Evolutionary conservation across 441 rosid genomes (phyloP), one percentile per base, ranked within the genome.

Genomic region (Bruguiera hainesii): DNA sequence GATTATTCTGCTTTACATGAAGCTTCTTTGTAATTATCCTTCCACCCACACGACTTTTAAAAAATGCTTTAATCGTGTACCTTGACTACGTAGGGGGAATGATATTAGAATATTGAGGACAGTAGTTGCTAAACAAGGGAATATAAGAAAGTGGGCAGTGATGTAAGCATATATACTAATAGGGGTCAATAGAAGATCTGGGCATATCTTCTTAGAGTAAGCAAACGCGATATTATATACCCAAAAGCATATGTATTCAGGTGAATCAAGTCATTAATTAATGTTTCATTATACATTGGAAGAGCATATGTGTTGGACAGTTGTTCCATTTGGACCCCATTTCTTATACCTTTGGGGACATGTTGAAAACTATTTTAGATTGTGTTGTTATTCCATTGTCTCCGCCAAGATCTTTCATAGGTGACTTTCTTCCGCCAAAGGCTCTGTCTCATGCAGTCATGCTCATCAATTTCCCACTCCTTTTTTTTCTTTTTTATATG

Each of bases 131-230:
- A 82, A 78, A 83, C 77, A 63, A 82, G 73, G 86, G 95, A 89
- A 89, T 87, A 80, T 64, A 77, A 80, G 71, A 79, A 79, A 85
- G 91, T 85, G 91, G 89, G 67, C 4, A 73, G 76, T 85, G 90
- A 87, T 63, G 89, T 82, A 74, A 85, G 91, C 91, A 83, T 79
- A 81, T 82, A 81, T 81, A 81, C 82, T 81, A 80, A 77, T 80
- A 63, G 75, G 73, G 77, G 87, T 82, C 75, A 65, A 75, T 20
- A 66, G 18, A 55, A 85, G 95, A 89, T 89, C 89, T 85, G 75
- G 75, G 82, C 95, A 87, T 81, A 89, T 89, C 91, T 86, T 83
- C 85, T 81, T 82, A 69, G 75, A 79, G 81, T 83, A 82, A 74
- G 77, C 80, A 86, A 83, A 78, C 37, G 73, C 66, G 48, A 78